Evolutionary conservation across 768 basidiomycete species (phyloP).

Genomic region (Leccinum arenicola): DNA sequence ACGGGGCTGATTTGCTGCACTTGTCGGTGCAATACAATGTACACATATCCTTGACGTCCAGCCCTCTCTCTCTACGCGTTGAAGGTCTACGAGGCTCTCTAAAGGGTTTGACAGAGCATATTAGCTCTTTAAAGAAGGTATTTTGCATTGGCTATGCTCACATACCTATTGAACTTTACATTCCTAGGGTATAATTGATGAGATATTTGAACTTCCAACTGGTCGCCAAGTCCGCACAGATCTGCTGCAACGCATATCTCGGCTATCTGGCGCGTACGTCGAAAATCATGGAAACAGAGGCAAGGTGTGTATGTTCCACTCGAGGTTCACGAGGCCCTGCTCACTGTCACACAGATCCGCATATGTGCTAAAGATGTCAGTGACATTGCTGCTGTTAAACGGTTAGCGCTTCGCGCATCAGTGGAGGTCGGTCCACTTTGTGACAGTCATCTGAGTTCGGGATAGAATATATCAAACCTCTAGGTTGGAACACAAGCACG

Average conservation of each 20-base stretch:
- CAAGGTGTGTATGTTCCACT: conserved; percentile 36
- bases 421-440: conserved; percentile 44
- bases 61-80: conserved; percentile 57
- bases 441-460: conserved; percentile 4
- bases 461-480: conserved; percentile 2
- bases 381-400: conserved; percentile 44
- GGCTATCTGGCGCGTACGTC: conserved; percentile 59
- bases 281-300: conserved; percentile 48
- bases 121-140: conserved; percentile 52
- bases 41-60: conserved; percentile 53
- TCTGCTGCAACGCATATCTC: conserved; percentile 64
- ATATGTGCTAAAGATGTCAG: conserved; percentile 48
- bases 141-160: not conserved
- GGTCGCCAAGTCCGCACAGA: conserved; percentile 41
- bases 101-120: conserved; percentile 43
- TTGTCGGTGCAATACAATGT: conserved; percentile 60
- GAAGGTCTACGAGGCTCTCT: conserved; percentile 57
- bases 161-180: not conserved
- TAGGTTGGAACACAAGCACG: conserved; percentile 15
- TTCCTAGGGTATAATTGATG: conserved; percentile 28
- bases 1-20: conserved; percentile 59
- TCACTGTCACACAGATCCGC: conserved; percentile 42
- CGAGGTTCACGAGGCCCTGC: not conserved
- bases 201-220: conserved; percentile 44
- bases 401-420: conserved; percentile 50